Percentiles rank a stretch among this genome's conserved stretches.
phyloP scores from a whole-genome alignment of 2,329 filamentous ascomycete genomes.

The Cyphellophora europaea region DNA sequence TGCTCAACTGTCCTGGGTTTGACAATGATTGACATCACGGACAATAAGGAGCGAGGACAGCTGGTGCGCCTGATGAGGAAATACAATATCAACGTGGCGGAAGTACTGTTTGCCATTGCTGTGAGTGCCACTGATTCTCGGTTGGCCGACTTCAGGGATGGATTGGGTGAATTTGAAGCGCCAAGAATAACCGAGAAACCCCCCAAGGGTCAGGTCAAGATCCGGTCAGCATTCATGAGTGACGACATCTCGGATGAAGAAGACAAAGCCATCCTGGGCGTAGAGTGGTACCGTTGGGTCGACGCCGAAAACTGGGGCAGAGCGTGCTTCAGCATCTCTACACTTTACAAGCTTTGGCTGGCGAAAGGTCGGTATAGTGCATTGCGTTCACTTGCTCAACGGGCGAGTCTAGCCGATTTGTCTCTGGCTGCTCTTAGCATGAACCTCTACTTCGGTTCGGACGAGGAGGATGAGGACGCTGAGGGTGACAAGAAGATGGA shows the following conservation, averaged over 20 bases:
- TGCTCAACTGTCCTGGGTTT: conserved; percentile 63
- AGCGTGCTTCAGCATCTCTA: conserved; percentile 58
- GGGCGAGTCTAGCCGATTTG: conserved; percentile 41
- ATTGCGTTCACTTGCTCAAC: conserved; percentile 43
- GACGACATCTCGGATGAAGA: conserved; percentile 49
- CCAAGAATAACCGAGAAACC: conserved; percentile 11
- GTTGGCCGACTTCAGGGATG: conserved; percentile 8
- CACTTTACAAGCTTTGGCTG: conserved; percentile 75
- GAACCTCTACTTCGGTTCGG: conserved; percentile 20
- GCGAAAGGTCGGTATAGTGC: conserved; percentile 53
- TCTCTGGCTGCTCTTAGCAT: conserved; percentile 31
- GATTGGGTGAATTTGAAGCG: not conserved
- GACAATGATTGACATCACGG: conserved; percentile 65
- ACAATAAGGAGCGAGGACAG: conserved; percentile 53
- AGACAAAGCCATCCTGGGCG: conserved; percentile 65
- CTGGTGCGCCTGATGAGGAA: conserved; percentile 67
- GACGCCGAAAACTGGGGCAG: conserved; percentile 58
- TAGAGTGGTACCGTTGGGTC: conserved; percentile 78
- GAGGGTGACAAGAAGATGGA: conserved; percentile 12
- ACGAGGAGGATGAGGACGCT: conserved; percentile 16
- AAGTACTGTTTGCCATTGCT: conserved; percentile 52
- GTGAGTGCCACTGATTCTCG: conserved; percentile 47
- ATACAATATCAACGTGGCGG: conserved; percentile 61
- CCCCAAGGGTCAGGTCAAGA: conserved; percentile 24
- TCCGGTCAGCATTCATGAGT: conserved; percentile 63